Base-by-base conservation (phyloP, 2,329 filamentous ascomycete species). In the Penicillium sp. region DNA sequence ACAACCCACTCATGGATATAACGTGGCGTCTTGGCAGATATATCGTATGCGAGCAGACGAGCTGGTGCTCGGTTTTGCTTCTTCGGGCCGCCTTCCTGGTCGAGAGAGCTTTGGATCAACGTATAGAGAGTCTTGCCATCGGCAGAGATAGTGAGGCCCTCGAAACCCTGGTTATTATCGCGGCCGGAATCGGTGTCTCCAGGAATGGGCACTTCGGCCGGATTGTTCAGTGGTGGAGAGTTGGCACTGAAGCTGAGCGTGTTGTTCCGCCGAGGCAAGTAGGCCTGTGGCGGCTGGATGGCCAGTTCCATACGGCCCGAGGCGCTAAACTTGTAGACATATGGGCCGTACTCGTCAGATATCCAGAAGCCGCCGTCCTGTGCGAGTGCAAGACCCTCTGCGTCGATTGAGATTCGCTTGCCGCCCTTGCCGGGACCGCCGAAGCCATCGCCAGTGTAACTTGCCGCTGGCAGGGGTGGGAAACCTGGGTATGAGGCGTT, bases 151-250 rank as follows among this genome's bases (percentile, higher is more conserved):
- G 86, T 88, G 50, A 92, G 74, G 0, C 86, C 88, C 73, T 92
- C 89, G 50, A 91, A 85, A n/a, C 89, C 89, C 70, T 90, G 88
- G 72, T 92, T 92, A 72, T 92, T 91, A 55, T 82, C 79, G 19
- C 89, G 83, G 13, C 89, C 89, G 0, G 82, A 82, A 1, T 81
- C 78, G 0, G 87, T 85, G 62, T 88, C 79, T 14, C 76, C 79
- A 0, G 88, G 88, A 2, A 72, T 74, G 2, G 85, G 79, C 10
- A 75, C 69, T 16, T 79, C 69, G 14, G 79, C 70, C 0, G 79
- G 78, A 54, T 85, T 72, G 68, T 89, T 90, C 50, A 83, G 77
- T 3, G 87, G 87, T 0, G 88, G 83, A 13, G 83, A 87, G 65
- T 87, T 81, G 11, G 88, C 83, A 53, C 82, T 85, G 79, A 90